A percentile compares a stretch with the other conserved stretches of the same genome.
phyloP scores from a whole-genome alignment of 768 basidiomycete species.

The Brasilioporus rufonigricans region DNA sequence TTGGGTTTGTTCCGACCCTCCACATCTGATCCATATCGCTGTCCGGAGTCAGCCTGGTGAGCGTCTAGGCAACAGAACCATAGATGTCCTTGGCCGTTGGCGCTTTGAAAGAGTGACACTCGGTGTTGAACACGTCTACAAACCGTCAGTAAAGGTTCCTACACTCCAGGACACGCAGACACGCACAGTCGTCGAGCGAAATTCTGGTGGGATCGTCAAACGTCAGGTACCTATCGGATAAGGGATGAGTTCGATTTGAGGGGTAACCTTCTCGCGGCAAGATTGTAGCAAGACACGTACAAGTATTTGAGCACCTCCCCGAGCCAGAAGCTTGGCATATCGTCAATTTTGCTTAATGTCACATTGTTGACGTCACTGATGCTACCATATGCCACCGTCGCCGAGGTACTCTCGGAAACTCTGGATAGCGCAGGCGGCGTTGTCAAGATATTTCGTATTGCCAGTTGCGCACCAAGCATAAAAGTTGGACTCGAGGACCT shows the following conservation, averaged over 20 bases:
- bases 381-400: constrained; percentile 51
- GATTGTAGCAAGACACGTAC: too few relatives aligned
- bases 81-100: constrained; percentile 41
- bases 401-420: constrained; percentile 58
- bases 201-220: constrained; percentile 69
- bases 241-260: neutral
- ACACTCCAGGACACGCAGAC: neutral
- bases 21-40: too few relatives aligned
- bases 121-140: constrained; percentile 68
- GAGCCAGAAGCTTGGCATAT: constrained; percentile 68
- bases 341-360: constrained; percentile 45
- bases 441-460: constrained; percentile 62
- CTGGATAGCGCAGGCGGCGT: constrained; percentile 56
- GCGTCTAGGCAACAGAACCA: constrained; percentile 26
- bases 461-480: constrained; percentile 76
- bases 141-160: neutral
- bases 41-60: too few relatives aligned
- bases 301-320: constrained; percentile 78
- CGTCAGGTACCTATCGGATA: constrained; percentile 55
- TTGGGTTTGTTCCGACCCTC: neutral
- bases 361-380: constrained; percentile 54
- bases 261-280: too few relatives aligned
- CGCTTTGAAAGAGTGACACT: constrained; percentile 66
- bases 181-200: constrained; percentile 60
- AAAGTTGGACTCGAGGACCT: constrained; percentile 80